Evolutionary conservation across 345 rosid genomes (phyloP).

Genomic region (Isatis tinctoria): DNA sequence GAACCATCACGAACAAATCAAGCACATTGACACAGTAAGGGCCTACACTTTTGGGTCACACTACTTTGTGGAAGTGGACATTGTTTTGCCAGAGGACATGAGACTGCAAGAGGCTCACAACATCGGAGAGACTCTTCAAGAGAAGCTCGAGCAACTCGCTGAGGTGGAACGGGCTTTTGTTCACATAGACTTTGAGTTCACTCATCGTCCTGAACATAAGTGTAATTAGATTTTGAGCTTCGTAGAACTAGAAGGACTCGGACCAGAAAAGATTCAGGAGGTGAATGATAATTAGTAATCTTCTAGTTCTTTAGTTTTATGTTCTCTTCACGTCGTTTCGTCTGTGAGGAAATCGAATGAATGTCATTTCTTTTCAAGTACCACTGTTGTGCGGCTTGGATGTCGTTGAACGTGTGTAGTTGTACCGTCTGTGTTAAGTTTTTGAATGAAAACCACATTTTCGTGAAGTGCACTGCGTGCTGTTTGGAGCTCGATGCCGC

Average conservation of each 20-base stretch:
- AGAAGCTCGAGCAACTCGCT: constrained; percentile 75
- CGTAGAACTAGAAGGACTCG: neutral
- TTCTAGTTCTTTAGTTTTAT: neutral
- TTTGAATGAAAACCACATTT: neutral
- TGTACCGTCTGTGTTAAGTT: neutral
- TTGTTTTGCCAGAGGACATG: constrained; percentile 75
- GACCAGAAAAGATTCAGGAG: neutral
- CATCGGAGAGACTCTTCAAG: constrained; percentile 78
- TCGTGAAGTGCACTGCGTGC: neutral
- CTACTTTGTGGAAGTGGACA: constrained; percentile 85
- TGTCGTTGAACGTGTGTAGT: neutral
- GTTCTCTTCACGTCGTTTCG: neutral
- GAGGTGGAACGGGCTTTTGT: constrained; percentile 87
- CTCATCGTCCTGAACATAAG: constrained; percentile 81
- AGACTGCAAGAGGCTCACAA: constrained; percentile 63
- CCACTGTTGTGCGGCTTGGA: neutral
- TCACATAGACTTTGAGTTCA: constrained; percentile 80
- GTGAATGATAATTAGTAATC: neutral
- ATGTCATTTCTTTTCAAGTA: neutral
- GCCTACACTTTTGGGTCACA: constrained; percentile 79
- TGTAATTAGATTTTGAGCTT: constrained; percentile 21
- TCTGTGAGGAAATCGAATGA: neutral
- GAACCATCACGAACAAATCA: constrained; percentile 77
- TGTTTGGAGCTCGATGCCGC: neutral
- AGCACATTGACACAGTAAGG: constrained; percentile 76